Percentiles rank a stretch among this genome's conserved stretches.
Conservation (phyloP, 2,329 filamentous ascomycete species). For the Davidsoniella neocaledoniae region DNA sequence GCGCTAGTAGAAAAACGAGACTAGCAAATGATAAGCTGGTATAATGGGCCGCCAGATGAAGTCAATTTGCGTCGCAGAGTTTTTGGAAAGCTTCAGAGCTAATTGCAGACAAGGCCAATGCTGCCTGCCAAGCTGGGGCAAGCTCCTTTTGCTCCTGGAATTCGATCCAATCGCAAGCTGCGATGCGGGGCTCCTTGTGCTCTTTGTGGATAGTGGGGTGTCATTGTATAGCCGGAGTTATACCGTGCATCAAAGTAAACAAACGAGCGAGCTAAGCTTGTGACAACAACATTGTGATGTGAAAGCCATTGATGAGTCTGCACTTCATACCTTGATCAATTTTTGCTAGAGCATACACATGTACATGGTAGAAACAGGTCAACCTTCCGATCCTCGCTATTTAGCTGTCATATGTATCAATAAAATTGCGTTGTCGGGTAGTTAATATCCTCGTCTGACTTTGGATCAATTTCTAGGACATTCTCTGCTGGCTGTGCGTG, state of each 20-base stretch:
- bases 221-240: background rate
- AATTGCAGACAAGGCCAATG: conserved; percentile 2
- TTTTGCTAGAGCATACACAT: no score
- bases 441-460: no score
- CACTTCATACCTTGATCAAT: no score
- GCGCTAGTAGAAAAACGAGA: background rate
- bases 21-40: background rate
- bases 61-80: background rate
- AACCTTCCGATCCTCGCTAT: no score
- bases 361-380: no score
- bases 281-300: background rate
- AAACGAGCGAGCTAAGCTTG: background rate
- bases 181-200: conserved; percentile 2
- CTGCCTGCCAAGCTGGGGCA: background rate
- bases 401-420: no score
- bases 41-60: background rate
- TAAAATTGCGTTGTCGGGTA: no score
- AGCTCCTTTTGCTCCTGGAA: background rate
- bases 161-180: conserved; percentile 3
- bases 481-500: no score
- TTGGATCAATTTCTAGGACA: no score
- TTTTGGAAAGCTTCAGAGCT: background rate
- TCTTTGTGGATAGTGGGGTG: no score
- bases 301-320: background rate
- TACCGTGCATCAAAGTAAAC: background rate